Conservation (phyloP, 305 asterid species). For the Caryopteris hybrid region DNA sequence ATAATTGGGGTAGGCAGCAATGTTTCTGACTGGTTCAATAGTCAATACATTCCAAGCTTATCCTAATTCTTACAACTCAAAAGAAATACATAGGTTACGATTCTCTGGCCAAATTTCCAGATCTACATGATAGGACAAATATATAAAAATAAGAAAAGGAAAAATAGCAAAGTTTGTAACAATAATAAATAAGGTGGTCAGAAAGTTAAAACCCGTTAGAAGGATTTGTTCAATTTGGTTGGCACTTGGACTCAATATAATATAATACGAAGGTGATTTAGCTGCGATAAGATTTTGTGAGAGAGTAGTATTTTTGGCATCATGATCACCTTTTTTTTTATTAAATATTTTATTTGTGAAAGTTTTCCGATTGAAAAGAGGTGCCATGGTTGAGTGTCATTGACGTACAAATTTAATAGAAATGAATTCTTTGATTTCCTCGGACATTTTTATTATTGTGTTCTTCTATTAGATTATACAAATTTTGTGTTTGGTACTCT, state of each 20-base stretch:
- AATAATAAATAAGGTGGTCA: neutral
- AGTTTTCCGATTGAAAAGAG: no score
- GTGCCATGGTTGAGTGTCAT: no score
- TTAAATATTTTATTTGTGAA: no score
- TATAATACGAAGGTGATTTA: slow-evolving; percentile 11
- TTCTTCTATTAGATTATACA: no score
- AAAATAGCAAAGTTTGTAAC: neutral
- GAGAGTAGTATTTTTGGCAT: neutral
- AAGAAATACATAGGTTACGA: neutral
- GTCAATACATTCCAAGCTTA: slow-evolving; percentile 7
- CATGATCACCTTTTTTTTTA: slow-evolving; percentile 9
- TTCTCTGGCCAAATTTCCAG: neutral
- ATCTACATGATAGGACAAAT: neutral
- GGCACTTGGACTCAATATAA: slow-evolving; percentile 9
- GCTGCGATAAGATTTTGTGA: slow-evolving; percentile 24
- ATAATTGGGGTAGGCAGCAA: no score
- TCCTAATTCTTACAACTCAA: slow-evolving; percentile 12
- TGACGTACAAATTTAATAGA: neutral
- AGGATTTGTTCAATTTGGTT: neutral
- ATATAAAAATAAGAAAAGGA: neutral
- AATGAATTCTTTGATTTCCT: no score
- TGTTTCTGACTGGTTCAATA: no score
- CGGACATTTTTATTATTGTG: no score
- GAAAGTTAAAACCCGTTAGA: neutral
- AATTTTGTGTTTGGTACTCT: no score